These are phyloP conservation scores for Apophysomyces variabilis DNA, from an alignment of 371 early-diverging fungal species.

Conservation along the genomic window DNA sequence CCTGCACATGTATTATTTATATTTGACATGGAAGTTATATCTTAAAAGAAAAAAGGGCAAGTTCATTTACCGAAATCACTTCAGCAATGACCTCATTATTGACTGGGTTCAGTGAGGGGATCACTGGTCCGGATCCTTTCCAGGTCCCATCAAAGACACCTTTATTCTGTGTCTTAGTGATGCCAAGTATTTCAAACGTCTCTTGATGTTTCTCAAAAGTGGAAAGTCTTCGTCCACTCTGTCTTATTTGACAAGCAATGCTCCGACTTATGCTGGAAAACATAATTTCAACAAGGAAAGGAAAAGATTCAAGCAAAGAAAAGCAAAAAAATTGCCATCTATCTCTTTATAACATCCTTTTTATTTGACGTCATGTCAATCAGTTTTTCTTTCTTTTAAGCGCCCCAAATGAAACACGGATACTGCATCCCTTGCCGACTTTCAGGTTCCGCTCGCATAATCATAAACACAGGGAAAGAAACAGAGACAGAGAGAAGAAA, in stretches of 20 bases:
- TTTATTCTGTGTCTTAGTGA: slow-evolving; percentile 68
- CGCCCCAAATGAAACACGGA: background rate
- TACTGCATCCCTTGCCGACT: background rate
- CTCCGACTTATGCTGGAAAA: background rate
- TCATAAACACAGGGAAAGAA: too few species aligned
- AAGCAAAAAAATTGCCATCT: slow-evolving; percentile 11
- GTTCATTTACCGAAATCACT: slow-evolving; percentile 69
- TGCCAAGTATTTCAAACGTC: slow-evolving; percentile 73
- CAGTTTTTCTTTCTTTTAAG: slow-evolving; percentile 2
- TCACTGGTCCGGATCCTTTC: slow-evolving; percentile 79
- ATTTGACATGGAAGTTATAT: background rate
- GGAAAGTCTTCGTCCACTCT: slow-evolving; percentile 32
- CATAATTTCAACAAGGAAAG: background rate
- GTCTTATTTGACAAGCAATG: background rate
- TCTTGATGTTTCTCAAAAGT: slow-evolving; percentile 48
- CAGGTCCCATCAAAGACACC: slow-evolving; percentile 94
- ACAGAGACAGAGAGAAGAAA: too few species aligned
- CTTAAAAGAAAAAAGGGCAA: slow-evolving; percentile 1
- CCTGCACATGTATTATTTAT: slow-evolving; percentile 24
- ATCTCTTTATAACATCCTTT: background rate
- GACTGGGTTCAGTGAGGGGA: slow-evolving; percentile 85
- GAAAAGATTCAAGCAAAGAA: background rate
- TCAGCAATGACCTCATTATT: slow-evolving; percentile 87
- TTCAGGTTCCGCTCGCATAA: too few species aligned
- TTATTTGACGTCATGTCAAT: background rate